Evolutionary conservation across 2,329 filamentous ascomycete genomes (phyloP).

Genomic region (Tetracladium maxilliforme): DNA sequence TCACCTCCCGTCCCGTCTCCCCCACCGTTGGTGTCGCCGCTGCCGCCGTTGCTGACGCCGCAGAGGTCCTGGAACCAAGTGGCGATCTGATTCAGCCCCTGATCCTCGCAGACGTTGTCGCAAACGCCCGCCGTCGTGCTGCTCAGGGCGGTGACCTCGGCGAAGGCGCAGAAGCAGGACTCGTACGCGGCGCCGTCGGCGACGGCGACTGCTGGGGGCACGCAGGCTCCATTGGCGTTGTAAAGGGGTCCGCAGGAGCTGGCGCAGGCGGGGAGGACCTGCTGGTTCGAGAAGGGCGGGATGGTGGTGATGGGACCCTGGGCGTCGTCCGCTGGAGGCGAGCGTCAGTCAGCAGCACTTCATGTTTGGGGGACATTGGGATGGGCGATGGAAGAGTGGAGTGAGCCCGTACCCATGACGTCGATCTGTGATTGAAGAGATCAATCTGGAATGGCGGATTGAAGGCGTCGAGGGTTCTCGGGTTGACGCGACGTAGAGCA

Average conservation of each 20-base stretch:
- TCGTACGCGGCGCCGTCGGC: constrained; percentile 39
- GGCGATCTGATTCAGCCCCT: constrained; percentile 42
- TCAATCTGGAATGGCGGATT: too few species aligned
- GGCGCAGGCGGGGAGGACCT: constrained; percentile 54
- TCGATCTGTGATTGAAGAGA: too few species aligned
- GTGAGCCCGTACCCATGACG: too few species aligned
- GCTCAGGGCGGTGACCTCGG: constrained; percentile 33
- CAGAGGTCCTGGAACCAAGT: constrained; percentile 61
- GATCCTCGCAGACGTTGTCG: constrained; percentile 36
- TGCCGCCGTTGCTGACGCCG: constrained; percentile 13
- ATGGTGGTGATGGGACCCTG: too few species aligned
- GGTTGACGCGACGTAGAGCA: too few species aligned
- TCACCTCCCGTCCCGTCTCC: too few species aligned
- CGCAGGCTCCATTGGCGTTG: constrained; percentile 59
- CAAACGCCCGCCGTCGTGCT: constrained; percentile 45
- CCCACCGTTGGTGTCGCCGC: constrained; percentile 10
- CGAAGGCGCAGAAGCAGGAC: constrained; percentile 60
- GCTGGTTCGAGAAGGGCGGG: constrained; percentile 34
- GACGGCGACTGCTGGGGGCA: constrained; percentile 36
- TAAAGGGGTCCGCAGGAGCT: constrained; percentile 42
- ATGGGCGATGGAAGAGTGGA: too few species aligned
- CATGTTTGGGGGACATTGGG: too few species aligned
- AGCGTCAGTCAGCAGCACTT: too few species aligned
- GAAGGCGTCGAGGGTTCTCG: too few species aligned
- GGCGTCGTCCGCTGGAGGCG: too few species aligned